Base-by-base conservation (phyloP, 2,329 filamentous ascomycete genomes). In the Fusarium longipes region DNA sequence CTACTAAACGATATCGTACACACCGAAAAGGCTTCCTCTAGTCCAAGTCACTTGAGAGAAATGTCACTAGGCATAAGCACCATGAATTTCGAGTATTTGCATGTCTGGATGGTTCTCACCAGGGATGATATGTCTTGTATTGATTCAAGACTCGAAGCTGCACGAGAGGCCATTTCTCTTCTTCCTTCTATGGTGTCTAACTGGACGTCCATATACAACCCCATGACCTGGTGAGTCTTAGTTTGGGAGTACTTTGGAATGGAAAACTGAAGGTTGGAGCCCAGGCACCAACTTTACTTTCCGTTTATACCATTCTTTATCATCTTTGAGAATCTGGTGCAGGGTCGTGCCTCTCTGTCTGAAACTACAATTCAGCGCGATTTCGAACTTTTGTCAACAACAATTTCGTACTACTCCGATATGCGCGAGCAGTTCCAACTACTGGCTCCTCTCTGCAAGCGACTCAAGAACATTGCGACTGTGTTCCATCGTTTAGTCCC, bases 261-360 rank as follows among this genome's bases (percentile, higher is more conserved):
- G 3, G 3, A n/a, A 4, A 18, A 8, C 38, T 54, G 17, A 43
- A 4, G 9, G 2, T 6, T 5, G 2, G 3, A 11, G 1, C 2
- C 12, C 3, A 57, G 60, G 61, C 45, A 62, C 15, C 39, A 62
- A 2, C 17, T 64, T 5, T 64, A 62, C 17, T 62, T 44, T 15
- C 61, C 61, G 0, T 64, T 64, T 5, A 57, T 51, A 6, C 30
- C 61, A 2, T 64, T 57, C n/a, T 57, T 56, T 70, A 32, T 64
- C 8, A 20, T 64, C 9, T 64, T 62, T 10, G 38, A 47, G 7
- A 22, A 58, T 11, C 5, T 61, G 6, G 27, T 27, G 5, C 8
- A 58, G 0, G 5, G 8, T 1, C 24, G 42, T 10, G 8, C 24
- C 5, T 22, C 17, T 2, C 14, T n/a, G 0, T 22, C 33, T 4